A percentile compares a stretch with the other conserved stretches of the same genome.
These are phyloP conservation scores for Wickerhamiella lipophila DNA, from an alignment of 805 yeast species.

Conservation along the genomic window DNA sequence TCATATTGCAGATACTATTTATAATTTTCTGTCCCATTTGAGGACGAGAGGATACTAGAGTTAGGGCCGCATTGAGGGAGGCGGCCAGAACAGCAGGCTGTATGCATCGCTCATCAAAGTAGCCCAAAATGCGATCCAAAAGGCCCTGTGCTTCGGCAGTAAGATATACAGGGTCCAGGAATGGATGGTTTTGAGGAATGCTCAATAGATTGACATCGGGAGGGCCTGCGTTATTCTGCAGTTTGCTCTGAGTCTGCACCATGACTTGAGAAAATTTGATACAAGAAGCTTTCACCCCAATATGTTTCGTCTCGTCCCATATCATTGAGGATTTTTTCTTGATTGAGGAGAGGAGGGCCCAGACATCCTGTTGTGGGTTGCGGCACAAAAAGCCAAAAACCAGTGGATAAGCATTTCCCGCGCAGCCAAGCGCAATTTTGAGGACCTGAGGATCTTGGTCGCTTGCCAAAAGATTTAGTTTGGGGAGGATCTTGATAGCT, in stretches of 20 bases:
- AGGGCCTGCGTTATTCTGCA: constrained; percentile 14
- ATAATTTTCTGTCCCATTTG: constrained; percentile 43
- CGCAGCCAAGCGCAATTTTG: constrained; percentile 32
- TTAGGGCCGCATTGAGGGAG: constrained; percentile 48
- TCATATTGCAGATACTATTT: constrained; percentile 47
- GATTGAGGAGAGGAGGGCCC: constrained; percentile 45
- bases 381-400: constrained; percentile 34
- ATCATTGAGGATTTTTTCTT: constrained; percentile 47
- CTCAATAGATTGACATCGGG: constrained; percentile 37
- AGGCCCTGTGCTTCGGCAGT: constrained; percentile 62
- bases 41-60: constrained; percentile 55
- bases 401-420: constrained; percentile 36
- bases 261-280: constrained; percentile 56
- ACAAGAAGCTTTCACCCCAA: constrained; percentile 53
- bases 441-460: constrained; percentile 23
- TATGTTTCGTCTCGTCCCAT: constrained; percentile 33
- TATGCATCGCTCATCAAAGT: constrained; percentile 43
- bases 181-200: constrained; percentile 49
- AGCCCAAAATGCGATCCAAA: constrained; percentile 50
- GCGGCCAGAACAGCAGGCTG: constrained; percentile 52
- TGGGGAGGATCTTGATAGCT: constrained; percentile 24
- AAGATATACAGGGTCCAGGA: constrained; percentile 41
- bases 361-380: constrained; percentile 30
- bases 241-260: constrained; percentile 36
- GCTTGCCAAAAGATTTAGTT: constrained; percentile 21